Evolutionary conservation across 1,284 basidiomycete genomes (phyloP).

Genomic region (Ustilago crameri): DNA sequence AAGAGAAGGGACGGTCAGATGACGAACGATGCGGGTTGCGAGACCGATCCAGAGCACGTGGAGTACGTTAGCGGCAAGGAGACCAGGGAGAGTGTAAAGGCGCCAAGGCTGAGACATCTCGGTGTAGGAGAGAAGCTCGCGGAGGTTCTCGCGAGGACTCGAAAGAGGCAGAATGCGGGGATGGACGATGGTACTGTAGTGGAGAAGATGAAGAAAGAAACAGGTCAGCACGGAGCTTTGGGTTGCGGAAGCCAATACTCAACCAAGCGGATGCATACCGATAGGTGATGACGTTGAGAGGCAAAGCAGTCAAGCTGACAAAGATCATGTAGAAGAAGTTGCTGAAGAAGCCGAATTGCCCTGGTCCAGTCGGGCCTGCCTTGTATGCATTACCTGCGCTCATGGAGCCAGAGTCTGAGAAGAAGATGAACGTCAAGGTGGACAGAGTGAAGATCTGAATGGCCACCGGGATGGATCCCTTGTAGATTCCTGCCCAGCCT

Average conservation of each 20-base stretch:
- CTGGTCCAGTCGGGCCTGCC: constrained; percentile 56
- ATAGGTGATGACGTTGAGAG: constrained; percentile 59
- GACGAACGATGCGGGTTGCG: constrained; percentile 52
- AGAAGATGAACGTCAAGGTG: constrained; percentile 55
- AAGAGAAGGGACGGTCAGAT: constrained; percentile 55
- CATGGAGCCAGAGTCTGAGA: constrained; percentile 29
- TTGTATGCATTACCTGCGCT: constrained; percentile 54
- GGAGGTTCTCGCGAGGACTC: constrained; percentile 43
- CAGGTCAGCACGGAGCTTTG: background rate
- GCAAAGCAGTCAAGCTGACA: constrained; percentile 51
- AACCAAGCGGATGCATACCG: background rate
- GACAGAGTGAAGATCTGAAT: constrained; percentile 46
- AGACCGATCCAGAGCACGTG: constrained; percentile 61
- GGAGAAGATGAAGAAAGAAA: background rate
- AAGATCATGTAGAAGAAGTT: constrained; percentile 60
- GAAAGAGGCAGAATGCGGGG: constrained; percentile 52
- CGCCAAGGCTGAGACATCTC: constrained; percentile 64
- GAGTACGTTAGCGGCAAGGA: constrained; percentile 51
- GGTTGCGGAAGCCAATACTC: background rate
- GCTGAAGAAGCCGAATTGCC: constrained; percentile 57
- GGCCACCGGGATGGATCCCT: constrained; percentile 52
- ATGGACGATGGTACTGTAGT: constrained; percentile 59
- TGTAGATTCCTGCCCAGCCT: constrained; percentile 65
- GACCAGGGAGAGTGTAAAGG: constrained; percentile 60
- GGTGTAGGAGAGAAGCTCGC: constrained; percentile 56